Evolutionary conservation across 495 filamentous ascomycete genomes (phyloP), one percentile per base, ranked within the genome.

Genomic region (Penicillium crystallinum): DNA sequence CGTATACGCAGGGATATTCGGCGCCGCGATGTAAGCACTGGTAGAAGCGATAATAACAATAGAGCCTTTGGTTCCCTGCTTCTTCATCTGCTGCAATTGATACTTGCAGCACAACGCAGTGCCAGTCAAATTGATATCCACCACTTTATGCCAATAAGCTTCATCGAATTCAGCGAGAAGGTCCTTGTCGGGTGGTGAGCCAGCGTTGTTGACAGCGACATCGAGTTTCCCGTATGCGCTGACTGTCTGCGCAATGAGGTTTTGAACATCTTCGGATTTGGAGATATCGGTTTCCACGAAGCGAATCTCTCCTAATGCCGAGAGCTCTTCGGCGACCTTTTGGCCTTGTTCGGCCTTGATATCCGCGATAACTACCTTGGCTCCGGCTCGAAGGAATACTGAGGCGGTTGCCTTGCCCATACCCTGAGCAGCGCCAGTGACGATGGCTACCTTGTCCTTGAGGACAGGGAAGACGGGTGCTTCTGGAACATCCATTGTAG

Each of bases 401-500:
- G 66, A 59, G 35, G 71, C 70, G 8, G 58, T 61, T 38, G 69
- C 67, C 11, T 71, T 71, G 6, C 77, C 77, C 57, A 79, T 75
- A 29, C 77, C 77, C 5, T 72, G 71, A 3, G 74, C 72, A 15
- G 71, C 77, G 43, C 76, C 77, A 0, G 77, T 76, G 57, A 78
- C 71, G 18, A 79, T 60, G 35, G 78, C 74, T n/a, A 70, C 75
- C 18, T 54, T 54, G 12, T 12, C 51, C 29, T 45, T 31, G 29
- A 31, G 29, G 29, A 31, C 29, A 10, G 29, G 29, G 29, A 31
- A 31, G 29, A 31, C 10, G 29, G 29, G 29, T 31, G 29, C 29
- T 31, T 31, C 29, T 11, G 29, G 29, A 9, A 31, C 29, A 31
- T 31, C 6, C 29, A 31, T 31, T 11, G 29, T 31, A 2, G 29